phyloP scores from a whole-genome alignment of 345 rosid species.

The Limnanthes douglasii region DNA sequence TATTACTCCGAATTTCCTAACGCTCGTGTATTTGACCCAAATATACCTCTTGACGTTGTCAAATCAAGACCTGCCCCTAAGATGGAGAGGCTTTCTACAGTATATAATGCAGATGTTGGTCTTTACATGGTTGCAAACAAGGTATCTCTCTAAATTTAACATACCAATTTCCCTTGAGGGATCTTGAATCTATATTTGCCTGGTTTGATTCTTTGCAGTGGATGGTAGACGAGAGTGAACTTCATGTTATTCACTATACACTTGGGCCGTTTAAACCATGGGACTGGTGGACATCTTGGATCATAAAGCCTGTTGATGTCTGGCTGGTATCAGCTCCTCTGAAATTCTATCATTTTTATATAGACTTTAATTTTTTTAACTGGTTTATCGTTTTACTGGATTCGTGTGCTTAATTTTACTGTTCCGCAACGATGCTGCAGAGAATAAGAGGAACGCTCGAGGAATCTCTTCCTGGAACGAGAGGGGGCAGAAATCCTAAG shows the following conservation, averaged over 20 bases:
- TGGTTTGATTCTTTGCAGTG: conserved; percentile 36
- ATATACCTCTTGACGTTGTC: conserved; percentile 33
- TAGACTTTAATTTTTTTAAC: conserved; percentile 3
- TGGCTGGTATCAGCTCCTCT: conserved; percentile 58
- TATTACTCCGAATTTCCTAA: conserved; percentile 66
- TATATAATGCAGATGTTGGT: conserved; percentile 95
- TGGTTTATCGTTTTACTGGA: conserved; percentile 12
- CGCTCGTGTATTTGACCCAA: conserved; percentile 81
- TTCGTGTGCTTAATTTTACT: conserved; percentile 14
- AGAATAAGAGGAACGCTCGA: conserved; percentile 49
- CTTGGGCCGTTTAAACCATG: conserved; percentile 95
- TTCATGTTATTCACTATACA: conserved; percentile 81
- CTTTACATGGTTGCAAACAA: conserved; percentile 97
- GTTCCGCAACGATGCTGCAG: conserved; percentile 27
- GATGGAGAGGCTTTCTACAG: conserved; percentile 89
- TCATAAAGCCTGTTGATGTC: conserved; percentile 83
- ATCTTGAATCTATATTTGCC: conserved; percentile 6
- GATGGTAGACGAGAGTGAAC: conserved; percentile 94
- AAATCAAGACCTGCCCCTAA: conserved; percentile 47
- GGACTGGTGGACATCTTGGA: conserved; percentile 99
- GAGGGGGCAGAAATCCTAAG: conserved; percentile 66
- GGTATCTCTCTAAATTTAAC: conserved; percentile 24
- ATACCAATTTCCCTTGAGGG: too few species aligned
- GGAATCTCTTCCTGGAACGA: conserved; percentile 87
- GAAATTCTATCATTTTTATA: conserved; percentile 2